Evolutionary conservation across 2,329 filamentous ascomycete genomes (phyloP).

Genomic region (Colletotrichum plurivorum): DNA sequence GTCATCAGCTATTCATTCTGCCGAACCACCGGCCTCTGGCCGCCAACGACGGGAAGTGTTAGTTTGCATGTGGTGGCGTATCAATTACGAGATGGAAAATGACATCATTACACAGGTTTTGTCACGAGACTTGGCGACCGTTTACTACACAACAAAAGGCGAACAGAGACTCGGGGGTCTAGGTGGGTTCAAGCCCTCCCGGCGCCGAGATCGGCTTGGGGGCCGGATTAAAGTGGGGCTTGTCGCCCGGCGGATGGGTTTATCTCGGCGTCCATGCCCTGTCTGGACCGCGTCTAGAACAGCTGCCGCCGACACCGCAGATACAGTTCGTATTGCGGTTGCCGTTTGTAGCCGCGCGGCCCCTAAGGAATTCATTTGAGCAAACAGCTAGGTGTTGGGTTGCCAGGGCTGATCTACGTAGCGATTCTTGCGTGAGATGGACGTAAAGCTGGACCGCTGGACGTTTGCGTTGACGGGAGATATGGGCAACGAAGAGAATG

Average conservation of each 20-base stretch:
- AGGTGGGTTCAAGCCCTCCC: not conserved
- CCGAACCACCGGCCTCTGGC: not conserved
- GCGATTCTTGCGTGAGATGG: no score
- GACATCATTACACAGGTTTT: not conserved
- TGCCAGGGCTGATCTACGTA: no score
- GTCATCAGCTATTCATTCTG: not conserved
- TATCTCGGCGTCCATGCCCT: not conserved
- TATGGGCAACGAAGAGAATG: no score
- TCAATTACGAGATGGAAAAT: not conserved
- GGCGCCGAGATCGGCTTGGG: constrained; percentile 4
- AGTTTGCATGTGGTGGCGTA: no score
- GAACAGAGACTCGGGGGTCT: not conserved
- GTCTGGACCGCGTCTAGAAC: not conserved
- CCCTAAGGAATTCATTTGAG: not conserved
- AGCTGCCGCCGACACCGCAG: not conserved
- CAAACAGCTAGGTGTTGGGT: not conserved
- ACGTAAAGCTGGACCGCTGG: no score
- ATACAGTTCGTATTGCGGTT: not conserved
- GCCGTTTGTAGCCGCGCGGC: no score
- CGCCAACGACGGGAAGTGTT: no score
- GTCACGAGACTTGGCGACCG: not conserved
- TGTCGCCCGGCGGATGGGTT: not conserved
- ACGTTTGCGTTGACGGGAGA: no score
- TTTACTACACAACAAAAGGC: not conserved
- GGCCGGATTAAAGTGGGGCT: not conserved